Evolutionary conservation across 139 green algal genomes (phyloP).

Genomic region (Medakamo hakoo): DNA sequence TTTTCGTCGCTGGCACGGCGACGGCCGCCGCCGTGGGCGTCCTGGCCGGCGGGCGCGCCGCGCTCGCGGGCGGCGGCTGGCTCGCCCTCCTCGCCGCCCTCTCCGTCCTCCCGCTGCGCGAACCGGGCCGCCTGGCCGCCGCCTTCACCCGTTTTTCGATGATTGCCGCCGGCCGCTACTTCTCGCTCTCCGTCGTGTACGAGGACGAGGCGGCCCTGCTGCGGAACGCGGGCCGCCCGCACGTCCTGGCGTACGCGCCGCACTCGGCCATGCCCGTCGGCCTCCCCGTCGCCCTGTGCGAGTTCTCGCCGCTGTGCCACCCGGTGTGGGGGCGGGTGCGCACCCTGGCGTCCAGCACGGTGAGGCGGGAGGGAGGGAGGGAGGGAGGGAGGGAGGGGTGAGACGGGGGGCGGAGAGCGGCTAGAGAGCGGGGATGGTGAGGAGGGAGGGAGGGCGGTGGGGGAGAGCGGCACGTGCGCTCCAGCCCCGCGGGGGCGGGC

Average conservation of each 20-base stretch:
- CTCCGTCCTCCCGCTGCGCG: neutral
- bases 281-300: constrained; percentile 1
- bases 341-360: constrained; percentile 13
- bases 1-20: neutral
- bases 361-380: too few relatives aligned
- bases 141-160: constrained; percentile 1
- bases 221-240: neutral
- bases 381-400: too few relatives aligned
- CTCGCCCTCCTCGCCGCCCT: too few relatives aligned
- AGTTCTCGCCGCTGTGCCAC: neutral
- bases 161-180: constrained; percentile 3
- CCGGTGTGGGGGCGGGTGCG: neutral
- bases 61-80: too few relatives aligned
- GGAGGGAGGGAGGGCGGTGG: too few relatives aligned
- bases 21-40: neutral
- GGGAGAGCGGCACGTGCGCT: too few relatives aligned
- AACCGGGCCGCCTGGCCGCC: neutral
- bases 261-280: neutral
- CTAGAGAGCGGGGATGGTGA: too few relatives aligned
- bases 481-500: too few relatives aligned
- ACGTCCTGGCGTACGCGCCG: constrained; percentile 4
- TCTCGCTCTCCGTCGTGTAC: constrained; percentile 3
- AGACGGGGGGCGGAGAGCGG: too few relatives aligned
- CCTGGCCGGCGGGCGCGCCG: too few relatives aligned
- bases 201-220: constrained; percentile 4